A percentile compares a stretch with the other conserved stretches of the same genome.
These are phyloP conservation scores for Apiotrichum mycotoxinovorans DNA, from an alignment of 1,284 basidiomycete genomes.

Conservation along the genomic window DNA sequence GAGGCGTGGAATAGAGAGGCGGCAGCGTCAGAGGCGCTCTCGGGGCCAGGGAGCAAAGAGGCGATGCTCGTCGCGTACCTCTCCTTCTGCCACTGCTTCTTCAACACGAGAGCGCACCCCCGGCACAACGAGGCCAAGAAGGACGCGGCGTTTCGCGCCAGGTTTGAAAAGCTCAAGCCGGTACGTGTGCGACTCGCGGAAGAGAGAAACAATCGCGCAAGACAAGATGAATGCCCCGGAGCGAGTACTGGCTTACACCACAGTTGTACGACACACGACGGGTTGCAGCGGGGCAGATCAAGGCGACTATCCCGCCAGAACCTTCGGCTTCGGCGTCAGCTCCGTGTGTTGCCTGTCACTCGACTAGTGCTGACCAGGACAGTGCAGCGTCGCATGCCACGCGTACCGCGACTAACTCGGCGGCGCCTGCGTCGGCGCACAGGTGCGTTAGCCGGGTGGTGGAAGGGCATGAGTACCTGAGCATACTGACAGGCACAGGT, in stretches of 20 bases:
- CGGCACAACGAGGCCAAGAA: slow-evolving; percentile 28
- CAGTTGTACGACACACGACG: not conserved
- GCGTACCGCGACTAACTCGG: not conserved
- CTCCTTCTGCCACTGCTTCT: not conserved
- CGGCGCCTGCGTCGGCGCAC: not conserved
- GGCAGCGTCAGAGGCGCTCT: slow-evolving; percentile 27
- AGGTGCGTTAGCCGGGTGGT: not conserved
- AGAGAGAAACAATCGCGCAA: too few relatives aligned
- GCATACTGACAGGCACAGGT: not conserved
- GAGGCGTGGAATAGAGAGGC: not conserved
- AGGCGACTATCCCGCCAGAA: not conserved
- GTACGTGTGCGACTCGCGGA: too few relatives aligned
- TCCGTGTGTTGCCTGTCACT: not conserved
- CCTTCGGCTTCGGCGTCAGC: too few relatives aligned
- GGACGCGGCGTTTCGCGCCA: slow-evolving; percentile 32
- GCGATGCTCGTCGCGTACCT: slow-evolving; percentile 43
- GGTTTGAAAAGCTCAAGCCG: slow-evolving; percentile 41
- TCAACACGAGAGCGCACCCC: slow-evolving; percentile 25
- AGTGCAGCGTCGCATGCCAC: not conserved
- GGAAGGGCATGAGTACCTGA: not conserved
- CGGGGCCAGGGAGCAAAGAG: slow-evolving; percentile 24
- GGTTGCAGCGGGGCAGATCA: not conserved
- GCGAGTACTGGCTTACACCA: not conserved
- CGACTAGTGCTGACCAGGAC: not conserved
- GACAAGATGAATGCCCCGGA: too few relatives aligned